phyloP scores from a whole-genome alignment of 2,329 filamentous ascomycete species.

The Botrytis galanthina region DNA sequence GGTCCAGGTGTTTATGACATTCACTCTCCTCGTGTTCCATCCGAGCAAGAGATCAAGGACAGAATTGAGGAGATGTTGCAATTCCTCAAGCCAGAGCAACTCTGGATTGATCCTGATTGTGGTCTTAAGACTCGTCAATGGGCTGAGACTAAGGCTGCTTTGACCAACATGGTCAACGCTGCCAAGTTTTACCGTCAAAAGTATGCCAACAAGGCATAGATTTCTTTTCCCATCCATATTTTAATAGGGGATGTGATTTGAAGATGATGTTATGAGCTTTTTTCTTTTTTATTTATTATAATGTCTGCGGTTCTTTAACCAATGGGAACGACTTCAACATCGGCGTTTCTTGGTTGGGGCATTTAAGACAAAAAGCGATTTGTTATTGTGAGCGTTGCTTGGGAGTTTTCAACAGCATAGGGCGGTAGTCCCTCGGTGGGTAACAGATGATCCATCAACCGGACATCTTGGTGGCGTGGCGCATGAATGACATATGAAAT shows the following conservation, averaged over 20 bases:
- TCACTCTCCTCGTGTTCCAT: constrained; percentile 96
- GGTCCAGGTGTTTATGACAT: constrained; percentile 99
- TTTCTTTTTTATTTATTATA: constrained; percentile 21
- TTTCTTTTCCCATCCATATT: constrained; percentile 22
- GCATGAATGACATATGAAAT: constrained; percentile 13
- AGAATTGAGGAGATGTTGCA: constrained; percentile 97
- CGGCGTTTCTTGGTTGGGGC: constrained; percentile 42
- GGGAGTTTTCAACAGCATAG: constrained; percentile 37
- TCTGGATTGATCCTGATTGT: constrained; percentile 99
- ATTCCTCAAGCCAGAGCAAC: constrained; percentile 96
- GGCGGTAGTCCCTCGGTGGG: constrained; percentile 25
- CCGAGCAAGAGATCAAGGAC: constrained; percentile 97
- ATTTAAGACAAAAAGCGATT: constrained; percentile 38
- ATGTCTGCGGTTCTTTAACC: constrained; percentile 28
- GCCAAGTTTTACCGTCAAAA: constrained; percentile 95
- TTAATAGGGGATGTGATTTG: constrained; percentile 21
- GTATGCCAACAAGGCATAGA: constrained; percentile 51
- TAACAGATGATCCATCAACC: constrained; percentile 41
- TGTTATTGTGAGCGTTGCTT: constrained; percentile 22
- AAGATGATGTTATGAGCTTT: constrained; percentile 20
- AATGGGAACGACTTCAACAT: constrained; percentile 49
- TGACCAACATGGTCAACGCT: constrained; percentile 96
- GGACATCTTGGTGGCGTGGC: constrained; percentile 32
- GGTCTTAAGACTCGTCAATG: constrained; percentile 99
- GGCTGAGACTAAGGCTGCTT: constrained; percentile 95